These are phyloP conservation scores for Saitozyma podzolica DNA, from an alignment of 768 basidiomycete genomes.

Conservation along the genomic window DNA sequence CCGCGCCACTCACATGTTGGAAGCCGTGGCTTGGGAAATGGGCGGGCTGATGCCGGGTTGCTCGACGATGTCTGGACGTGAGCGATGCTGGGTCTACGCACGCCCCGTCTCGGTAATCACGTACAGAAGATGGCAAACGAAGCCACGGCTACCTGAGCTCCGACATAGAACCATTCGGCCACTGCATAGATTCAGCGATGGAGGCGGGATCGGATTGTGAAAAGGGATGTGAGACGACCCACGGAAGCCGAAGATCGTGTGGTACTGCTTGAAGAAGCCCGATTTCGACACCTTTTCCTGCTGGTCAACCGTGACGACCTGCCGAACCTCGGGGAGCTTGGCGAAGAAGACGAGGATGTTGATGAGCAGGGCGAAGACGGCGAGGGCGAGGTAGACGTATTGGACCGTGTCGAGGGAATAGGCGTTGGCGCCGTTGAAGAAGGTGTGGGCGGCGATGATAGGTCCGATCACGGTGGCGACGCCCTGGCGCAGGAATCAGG, in stretches of 20 bases:
- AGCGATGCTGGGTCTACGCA: too few relatives aligned
- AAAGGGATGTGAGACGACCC: too few relatives aligned
- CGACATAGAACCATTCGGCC: too few relatives aligned
- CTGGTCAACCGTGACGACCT: conserved; percentile 21
- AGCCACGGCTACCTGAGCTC: too few relatives aligned
- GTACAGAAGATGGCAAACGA: too few relatives aligned
- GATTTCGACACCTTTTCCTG: conserved; percentile 7
- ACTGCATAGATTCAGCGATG: too few relatives aligned
- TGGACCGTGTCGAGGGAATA: conserved; percentile 28
- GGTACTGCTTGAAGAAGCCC: conserved; percentile 27
- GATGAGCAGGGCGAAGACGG: conserved; percentile 33
- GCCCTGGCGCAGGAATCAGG: conserved; percentile 16
- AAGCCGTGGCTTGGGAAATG: conserved; percentile 20
- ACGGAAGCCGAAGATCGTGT: conserved; percentile 32
- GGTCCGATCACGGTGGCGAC: conserved; percentile 39
- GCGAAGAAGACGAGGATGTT: conserved; percentile 12
- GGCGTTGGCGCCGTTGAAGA: conserved; percentile 22
- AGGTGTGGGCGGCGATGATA: conserved; percentile 30
- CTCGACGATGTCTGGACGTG: conserved; percentile 13
- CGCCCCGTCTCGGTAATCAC: too few relatives aligned
- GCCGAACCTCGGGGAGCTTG: conserved; percentile 43
- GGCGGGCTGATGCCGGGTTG: conserved; percentile 23
- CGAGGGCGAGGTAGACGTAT: conserved; percentile 45
- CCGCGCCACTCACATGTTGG: conserved; percentile 23
- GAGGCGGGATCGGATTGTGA: too few relatives aligned